Evolutionary conservation across 352 stramenopile species (phyloP), one percentile per base, ranked within the genome.

Genomic region (Peronospora destructor): DNA sequence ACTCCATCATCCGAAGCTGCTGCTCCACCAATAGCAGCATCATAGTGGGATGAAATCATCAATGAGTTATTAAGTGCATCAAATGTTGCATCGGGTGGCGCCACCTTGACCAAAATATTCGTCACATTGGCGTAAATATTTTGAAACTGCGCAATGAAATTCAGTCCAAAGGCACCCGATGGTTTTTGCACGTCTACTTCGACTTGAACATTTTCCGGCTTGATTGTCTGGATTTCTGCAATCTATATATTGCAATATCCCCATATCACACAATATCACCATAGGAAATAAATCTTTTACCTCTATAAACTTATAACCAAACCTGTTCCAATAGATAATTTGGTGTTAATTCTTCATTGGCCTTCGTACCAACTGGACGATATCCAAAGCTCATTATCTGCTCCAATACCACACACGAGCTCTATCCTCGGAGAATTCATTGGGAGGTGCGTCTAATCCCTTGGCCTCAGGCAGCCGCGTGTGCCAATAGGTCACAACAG

Each of bases 61-160:
- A 90, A 57, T 43, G 76, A 65, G 40, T 84, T 68, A n/a, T 74
- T 68, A 0, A 65, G 44, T 10, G 61, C 62, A n/a, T 82, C 65
- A 5, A 49, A 42, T 7, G 37, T 53, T 2, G 50, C 54, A 33
- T 64, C 35, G 0, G 62, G 52, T 0, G 54, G 70, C 4, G 68
- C 61, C 0, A 90, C 51, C 7, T 76, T 79, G 9, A 90, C 79
- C 10, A 90, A 49, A 45, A 90, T 85, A 44, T 90, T 90, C 37
- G 74, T 90, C 37, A 90, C 76, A 38, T 90, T 90, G 33, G 79
- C 74, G 62, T 90, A 90, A 49, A 90, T 85, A 56, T 90, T 90
- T 54, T 90, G 79, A 60, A 90, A 90, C 37, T 84, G 76, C 23
- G 72, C 68, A 25, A 87, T 70, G 43, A 90, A 90, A 51, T 90